Conservation (phyloP, 495 filamentous ascomycete species). For the Neurospora terricola region DNA sequence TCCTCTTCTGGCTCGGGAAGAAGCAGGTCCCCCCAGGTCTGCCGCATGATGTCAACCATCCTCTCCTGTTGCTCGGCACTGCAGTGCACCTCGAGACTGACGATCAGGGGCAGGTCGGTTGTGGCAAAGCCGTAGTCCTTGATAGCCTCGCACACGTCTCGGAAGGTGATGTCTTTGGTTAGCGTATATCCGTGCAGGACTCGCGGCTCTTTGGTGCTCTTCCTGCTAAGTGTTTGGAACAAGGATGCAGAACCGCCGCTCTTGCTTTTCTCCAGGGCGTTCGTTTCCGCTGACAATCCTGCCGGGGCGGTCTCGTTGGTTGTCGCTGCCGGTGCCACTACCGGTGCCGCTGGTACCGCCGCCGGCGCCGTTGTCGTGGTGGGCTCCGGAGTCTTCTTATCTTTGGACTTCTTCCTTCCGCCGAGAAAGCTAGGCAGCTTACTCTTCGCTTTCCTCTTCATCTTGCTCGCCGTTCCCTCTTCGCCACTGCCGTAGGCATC, state of each 20-base stretch:
- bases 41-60: constrained; percentile 82
- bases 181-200: constrained; percentile 87
- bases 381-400: background rate
- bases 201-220: constrained; percentile 48
- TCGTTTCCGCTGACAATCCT: background rate
- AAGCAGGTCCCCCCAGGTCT: constrained; percentile 62
- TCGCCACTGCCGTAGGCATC: constrained; percentile 2
- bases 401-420: constrained; percentile 10
- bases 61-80: constrained; percentile 65
- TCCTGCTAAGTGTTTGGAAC: background rate
- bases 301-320: background rate
- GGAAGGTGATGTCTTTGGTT: constrained; percentile 78
- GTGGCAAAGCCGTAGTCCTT: constrained; percentile 66
- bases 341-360: background rate
- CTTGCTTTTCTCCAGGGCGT: background rate
- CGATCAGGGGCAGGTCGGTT: constrained; percentile 68
- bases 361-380: background rate
- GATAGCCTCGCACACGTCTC: constrained; percentile 72
- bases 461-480: constrained; percentile 15
- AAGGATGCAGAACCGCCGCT: background rate
- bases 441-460: constrained; percentile 24
- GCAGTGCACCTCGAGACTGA: constrained; percentile 86
- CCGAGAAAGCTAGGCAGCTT: constrained; percentile 30
- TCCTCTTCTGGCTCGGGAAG: constrained; percentile 48
- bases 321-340: background rate